These are phyloP conservation scores for Ailanthus altissimus DNA, from an alignment of 345 rosid genomes.

Conservation along the genomic window DNA sequence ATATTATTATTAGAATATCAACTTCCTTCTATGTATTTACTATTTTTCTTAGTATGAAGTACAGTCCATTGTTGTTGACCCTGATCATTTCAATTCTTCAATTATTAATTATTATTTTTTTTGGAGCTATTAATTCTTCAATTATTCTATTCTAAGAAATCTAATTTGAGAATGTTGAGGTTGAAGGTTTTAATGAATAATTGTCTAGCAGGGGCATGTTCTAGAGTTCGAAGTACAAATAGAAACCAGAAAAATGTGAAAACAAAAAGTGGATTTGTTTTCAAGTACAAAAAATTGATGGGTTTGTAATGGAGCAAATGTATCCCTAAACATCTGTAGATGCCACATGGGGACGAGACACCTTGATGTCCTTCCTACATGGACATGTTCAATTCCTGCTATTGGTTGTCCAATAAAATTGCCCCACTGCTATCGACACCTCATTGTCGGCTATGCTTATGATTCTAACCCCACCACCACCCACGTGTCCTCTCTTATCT, in stretches of 20 bases:
- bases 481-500: constrained; percentile 32
- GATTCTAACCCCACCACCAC: constrained; percentile 9
- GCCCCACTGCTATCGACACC: constrained; percentile 20
- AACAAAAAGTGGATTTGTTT: background rate
- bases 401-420: constrained; percentile 27
- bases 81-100: too few species aligned
- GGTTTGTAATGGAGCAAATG: background rate
- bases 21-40: too few species aligned
- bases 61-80: too few species aligned
- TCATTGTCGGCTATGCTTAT: constrained; percentile 32
- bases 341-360: constrained; percentile 17
- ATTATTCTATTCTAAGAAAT: too few species aligned
- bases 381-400: constrained; percentile 31
- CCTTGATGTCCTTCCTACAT: constrained; percentile 21
- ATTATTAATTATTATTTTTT: too few species aligned
- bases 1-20: too few species aligned
- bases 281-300: background rate
- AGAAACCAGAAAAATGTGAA: background rate
- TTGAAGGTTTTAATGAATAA: background rate
- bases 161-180: too few species aligned
- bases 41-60: too few species aligned
- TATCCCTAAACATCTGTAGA: constrained; percentile 12
- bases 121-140: too few species aligned
- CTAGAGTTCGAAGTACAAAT: background rate
- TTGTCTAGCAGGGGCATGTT: background rate